phyloP scores from a whole-genome alignment of 352 stramenopile genomes.

The Phytophthora sojae region DNA sequence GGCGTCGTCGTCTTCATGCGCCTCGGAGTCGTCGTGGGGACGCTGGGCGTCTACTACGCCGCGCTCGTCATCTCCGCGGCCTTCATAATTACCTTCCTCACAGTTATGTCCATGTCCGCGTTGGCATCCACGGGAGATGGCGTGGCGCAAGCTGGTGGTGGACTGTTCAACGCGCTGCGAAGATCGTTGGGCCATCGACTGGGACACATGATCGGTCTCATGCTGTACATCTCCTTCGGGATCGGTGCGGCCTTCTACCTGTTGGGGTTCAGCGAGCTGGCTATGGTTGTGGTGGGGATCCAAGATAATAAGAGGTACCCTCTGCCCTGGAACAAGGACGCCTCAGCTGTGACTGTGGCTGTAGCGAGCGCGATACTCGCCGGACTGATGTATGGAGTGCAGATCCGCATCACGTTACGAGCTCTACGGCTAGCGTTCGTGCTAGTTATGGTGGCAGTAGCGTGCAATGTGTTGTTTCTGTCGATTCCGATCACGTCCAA shows the following conservation, averaged over 20 bases:
- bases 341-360: conserved; percentile 42
- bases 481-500: conserved; percentile 32
- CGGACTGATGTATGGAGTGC: conserved; percentile 26
- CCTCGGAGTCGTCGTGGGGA: conserved; percentile 49
- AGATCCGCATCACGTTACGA: conserved; percentile 26
- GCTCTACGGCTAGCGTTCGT: conserved; percentile 47
- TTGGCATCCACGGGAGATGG: conserved; percentile 36
- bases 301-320: background rate
- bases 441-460: conserved; percentile 44
- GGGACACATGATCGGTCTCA: conserved; percentile 44
- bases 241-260: conserved; percentile 55
- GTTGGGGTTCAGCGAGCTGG: conserved; percentile 59
- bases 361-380: conserved; percentile 44
- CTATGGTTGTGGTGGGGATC: conserved; percentile 44
- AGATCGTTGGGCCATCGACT: conserved; percentile 37
- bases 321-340: conserved; percentile 49
- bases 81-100: conserved; percentile 56
- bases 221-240: conserved; percentile 52
- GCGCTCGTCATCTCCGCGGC: conserved; percentile 35
- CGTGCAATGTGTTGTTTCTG: conserved; percentile 48
- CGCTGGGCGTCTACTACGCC: conserved; percentile 36
- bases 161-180: conserved; percentile 43
- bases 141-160: conserved; percentile 17
- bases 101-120: conserved; percentile 58
- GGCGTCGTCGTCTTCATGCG: conserved; percentile 67